Base-by-base conservation (phyloP, 2,329 filamentous ascomycete genomes). In the Lasiodiplodia gonubiensis region DNA sequence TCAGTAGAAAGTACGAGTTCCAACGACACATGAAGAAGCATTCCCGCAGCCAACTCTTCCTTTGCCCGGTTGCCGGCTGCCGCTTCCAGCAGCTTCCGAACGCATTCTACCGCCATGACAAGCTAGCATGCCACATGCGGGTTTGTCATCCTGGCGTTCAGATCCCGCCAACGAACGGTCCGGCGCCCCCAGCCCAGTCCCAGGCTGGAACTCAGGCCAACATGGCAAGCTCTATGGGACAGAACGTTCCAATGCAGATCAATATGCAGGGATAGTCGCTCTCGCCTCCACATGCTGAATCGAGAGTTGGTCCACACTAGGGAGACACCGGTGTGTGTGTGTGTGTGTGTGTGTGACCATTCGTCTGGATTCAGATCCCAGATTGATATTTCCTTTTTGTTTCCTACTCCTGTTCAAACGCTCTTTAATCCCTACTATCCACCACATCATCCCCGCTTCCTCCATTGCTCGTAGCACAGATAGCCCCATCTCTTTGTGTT, bases 11-110 rank as follows among this genome's bases (percentile, higher is more conserved):
- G 6, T 57, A 57, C 35, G 54, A 57, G 33, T 35, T 57, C 33
- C 54, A 42, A n/a, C 54, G 54, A 25, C 54, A 57, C n/a, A 16
- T 3, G 54, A 57, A n/a, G 21, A 57, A 57, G 21, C 54, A 57
- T 18, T 27, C 35, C 11, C 54, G 35, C 35, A 39, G 30, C 10
- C 35, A 57, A 21, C 4, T 42, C n/a, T 57, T 57, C 54, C 35
- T 21, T 10, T 57, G 54, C 54, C 54, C 54, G 18, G 54, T 57
- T 8, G 54, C 12, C 14, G 54, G 54, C 5, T 57, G 54, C 4
- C n/a, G 3, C 4, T 57, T 42, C 12, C 33, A 42, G 4, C 23
- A 53, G 16, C 12, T 2, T 10, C 25, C 14, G 4, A 7, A 53
- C 18, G 51, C 51, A 7, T 27, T 23, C 35, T 57, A 42, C 35